Percentiles rank a stretch among this genome's conserved stretches.
phyloP scores from a whole-genome alignment of 2,329 filamentous ascomycete genomes.

The Fusarium pilosicola region DNA sequence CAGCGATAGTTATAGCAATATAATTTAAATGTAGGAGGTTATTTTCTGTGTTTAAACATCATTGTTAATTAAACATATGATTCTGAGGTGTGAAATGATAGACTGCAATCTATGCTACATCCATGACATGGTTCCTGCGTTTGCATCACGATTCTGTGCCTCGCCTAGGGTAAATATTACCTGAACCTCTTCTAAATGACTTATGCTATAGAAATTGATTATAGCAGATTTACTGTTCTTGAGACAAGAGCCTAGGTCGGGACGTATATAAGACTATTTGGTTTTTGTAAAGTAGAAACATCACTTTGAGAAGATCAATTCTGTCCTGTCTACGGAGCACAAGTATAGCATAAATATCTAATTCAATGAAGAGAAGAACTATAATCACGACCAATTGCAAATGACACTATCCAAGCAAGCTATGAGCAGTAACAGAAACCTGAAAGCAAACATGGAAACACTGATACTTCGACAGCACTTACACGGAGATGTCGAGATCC shows the following conservation, averaged over 20 bases:
- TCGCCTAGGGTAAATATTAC: too few species aligned
- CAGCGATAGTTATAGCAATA: fast-evolving
- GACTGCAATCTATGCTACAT: not conserved
- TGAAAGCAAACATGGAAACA: not conserved
- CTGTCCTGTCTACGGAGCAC: too few species aligned
- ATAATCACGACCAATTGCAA: fast-evolving
- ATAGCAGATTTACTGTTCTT: too few species aligned
- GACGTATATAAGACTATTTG: too few species aligned
- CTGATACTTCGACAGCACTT: not conserved
- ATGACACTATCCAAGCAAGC: not conserved
- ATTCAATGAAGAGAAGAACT: fast-evolving
- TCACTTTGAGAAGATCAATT: fast-evolving
- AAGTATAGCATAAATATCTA: not conserved
- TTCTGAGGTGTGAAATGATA: fast-evolving
- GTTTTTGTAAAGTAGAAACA: fast-evolving
- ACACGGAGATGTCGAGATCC: not conserved
- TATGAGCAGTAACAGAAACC: not conserved
- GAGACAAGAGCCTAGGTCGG: too few species aligned
- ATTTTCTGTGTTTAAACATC: fast-evolving
- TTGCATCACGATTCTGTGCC: not conserved
- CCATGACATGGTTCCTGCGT: not conserved
- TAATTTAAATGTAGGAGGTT: fast-evolving
- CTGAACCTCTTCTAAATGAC: not conserved
- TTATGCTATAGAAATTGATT: fast-evolving
- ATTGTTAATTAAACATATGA: not conserved